Percentiles rank a stretch among this genome's conserved stretches.
Conservation (phyloP, 805 yeast genomes). For the Monosporozyma yasuniensis region DNA sequence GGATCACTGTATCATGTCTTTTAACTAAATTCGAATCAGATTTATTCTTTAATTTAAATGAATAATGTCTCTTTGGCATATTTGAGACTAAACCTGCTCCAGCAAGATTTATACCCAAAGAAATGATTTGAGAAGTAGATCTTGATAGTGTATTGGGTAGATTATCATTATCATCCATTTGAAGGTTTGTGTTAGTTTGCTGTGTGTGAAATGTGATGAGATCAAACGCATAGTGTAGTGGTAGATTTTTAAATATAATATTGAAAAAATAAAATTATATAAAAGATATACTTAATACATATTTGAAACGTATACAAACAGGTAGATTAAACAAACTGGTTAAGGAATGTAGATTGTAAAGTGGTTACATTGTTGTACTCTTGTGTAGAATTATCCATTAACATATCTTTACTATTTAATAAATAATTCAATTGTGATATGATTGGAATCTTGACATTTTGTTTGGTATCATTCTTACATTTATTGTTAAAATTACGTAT, state of each 20-base stretch:
- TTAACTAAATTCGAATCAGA: neutral
- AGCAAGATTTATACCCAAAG: conserved; percentile 15
- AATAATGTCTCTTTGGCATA: neutral
- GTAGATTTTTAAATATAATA: too few relatives aligned
- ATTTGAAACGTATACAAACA: neutral
- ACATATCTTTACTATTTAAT: conserved; percentile 11
- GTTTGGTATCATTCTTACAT: conserved; percentile 9
- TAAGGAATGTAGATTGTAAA: conserved; percentile 12
- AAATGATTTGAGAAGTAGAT: conserved; percentile 6
- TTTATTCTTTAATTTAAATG: neutral
- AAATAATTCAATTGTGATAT: conserved; percentile 21
- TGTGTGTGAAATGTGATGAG: neutral
- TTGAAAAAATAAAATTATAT: neutral
- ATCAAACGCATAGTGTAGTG: too few relatives aligned
- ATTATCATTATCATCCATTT: neutral
- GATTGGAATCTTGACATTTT: conserved; percentile 10
- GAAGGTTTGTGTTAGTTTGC: neutral
- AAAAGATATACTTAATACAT: neutral
- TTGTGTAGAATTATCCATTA: conserved; percentile 4
- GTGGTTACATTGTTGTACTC: conserved; percentile 13
- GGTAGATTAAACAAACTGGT: conserved; percentile 2
- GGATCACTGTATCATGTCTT: neutral
- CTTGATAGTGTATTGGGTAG: neutral
- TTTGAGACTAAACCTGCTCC: conserved; percentile 10
- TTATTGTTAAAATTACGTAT: conserved; percentile 17